Evolutionary conservation across 139 green algal species (phyloP).

Genomic region (Coelastrella sp.): DNA sequence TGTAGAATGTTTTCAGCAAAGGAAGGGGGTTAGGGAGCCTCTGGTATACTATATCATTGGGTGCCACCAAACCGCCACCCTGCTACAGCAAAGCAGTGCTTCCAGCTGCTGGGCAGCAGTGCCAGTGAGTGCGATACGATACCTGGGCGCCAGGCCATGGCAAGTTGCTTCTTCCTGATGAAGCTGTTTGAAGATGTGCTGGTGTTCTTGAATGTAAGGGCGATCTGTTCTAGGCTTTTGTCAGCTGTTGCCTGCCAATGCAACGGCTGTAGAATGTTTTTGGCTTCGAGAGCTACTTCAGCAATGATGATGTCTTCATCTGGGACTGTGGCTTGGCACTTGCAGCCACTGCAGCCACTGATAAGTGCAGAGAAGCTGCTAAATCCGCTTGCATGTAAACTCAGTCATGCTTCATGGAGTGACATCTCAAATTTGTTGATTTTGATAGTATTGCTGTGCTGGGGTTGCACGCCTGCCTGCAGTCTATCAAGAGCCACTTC

Average conservation of each 20-base stretch:
- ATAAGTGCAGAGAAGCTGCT: slow-evolving; percentile 79
- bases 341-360: slow-evolving; percentile 66
- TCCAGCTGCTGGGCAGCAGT: slow-evolving; percentile 80
- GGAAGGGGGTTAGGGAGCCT: too few species aligned
- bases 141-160: slow-evolving; percentile 90
- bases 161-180: slow-evolving; percentile 87
- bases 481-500: slow-evolving; percentile 71
- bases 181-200: slow-evolving; percentile 86
- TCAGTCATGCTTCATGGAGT: too few species aligned
- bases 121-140: slow-evolving; percentile 90
- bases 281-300: slow-evolving; percentile 53
- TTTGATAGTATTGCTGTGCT: too few species aligned
- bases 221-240: too few species aligned
- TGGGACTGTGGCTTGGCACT: slow-evolving; percentile 89
- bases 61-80: too few species aligned
- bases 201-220: slow-evolving; percentile 63
- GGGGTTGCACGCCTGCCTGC: neutral
- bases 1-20: too few species aligned
- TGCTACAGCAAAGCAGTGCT: slow-evolving; percentile 82
- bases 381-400: slow-evolving; percentile 27
- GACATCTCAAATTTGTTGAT: too few species aligned
- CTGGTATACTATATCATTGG: too few species aligned
- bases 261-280: too few species aligned
- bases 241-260: too few species aligned
- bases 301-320: slow-evolving; percentile 85